These are phyloP conservation scores for Aspergillus egyptiacus DNA, from an alignment of 495 filamentous ascomycete genomes.

Conservation along the genomic window DNA sequence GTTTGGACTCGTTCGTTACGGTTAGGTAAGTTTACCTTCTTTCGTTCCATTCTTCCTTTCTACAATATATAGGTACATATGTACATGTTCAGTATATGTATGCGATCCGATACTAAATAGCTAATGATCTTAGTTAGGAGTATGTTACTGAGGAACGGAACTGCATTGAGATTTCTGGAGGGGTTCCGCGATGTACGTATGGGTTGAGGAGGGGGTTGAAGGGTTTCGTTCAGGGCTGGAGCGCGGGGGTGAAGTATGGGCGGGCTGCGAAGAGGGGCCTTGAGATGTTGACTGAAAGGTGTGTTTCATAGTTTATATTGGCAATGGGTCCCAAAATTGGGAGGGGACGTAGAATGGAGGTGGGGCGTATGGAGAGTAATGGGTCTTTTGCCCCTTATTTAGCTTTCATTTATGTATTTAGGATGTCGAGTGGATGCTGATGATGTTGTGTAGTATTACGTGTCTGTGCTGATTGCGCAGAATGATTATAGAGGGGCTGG, in stretches of 20 bases:
- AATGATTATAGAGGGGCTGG: constrained; percentile 17
- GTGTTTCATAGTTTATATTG: constrained; percentile 7
- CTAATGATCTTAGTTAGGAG: too few relatives aligned
- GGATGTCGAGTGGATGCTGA: background rate
- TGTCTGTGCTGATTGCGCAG: constrained; percentile 13
- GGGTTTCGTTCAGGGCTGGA: constrained; percentile 10
- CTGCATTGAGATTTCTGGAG: constrained; percentile 20
- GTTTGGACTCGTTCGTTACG: too few relatives aligned
- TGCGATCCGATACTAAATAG: too few relatives aligned
- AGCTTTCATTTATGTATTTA: background rate
- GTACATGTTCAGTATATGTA: too few relatives aligned
- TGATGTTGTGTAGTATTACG: constrained; percentile 8
- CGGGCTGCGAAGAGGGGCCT: constrained; percentile 1
- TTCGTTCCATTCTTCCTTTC: too few relatives aligned
- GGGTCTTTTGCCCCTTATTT: background rate
- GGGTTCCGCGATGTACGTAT: constrained; percentile 16
- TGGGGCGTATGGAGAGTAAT: constrained; percentile 17
- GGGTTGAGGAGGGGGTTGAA: constrained; percentile 13
- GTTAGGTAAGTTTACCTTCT: background rate
- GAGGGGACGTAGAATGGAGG: constrained; percentile 17
- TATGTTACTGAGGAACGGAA: too few relatives aligned
- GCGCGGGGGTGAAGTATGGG: constrained; percentile 4
- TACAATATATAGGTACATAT: too few relatives aligned
- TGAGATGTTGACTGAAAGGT: background rate
- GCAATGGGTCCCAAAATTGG: constrained; percentile 15